These are phyloP conservation scores for Hydnomerulius pinastri DNA, from an alignment of 768 basidiomycete species.

Conservation along the genomic window DNA sequence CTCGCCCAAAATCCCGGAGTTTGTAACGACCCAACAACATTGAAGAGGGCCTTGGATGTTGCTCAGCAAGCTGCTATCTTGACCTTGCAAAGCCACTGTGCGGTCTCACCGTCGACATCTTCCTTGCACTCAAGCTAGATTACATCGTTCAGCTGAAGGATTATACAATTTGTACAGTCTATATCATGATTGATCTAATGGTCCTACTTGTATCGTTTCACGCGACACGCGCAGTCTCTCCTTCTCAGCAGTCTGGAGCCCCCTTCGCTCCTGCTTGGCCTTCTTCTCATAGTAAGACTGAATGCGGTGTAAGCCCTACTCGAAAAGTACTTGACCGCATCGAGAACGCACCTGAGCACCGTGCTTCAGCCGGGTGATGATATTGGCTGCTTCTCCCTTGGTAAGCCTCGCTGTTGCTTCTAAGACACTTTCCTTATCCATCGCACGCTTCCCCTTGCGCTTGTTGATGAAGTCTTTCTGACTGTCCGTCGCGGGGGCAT, in stretches of 20 bases:
- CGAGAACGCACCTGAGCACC: constrained; percentile 60
- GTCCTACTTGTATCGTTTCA: constrained; percentile 64
- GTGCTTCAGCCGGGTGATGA: constrained; percentile 76
- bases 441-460: constrained; percentile 43
- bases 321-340: background rate
- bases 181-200: constrained; percentile 31
- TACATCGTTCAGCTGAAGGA: too few species aligned
- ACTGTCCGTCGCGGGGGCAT: constrained; percentile 54
- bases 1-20: constrained; percentile 46
- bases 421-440: constrained; percentile 18
- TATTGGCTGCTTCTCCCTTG: constrained; percentile 78
- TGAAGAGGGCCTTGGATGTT: constrained; percentile 47
- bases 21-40: constrained; percentile 45
- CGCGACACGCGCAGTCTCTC: constrained; percentile 54
- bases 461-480: constrained; percentile 62
- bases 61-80: constrained; percentile 69
- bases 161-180: background rate
- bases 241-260: constrained; percentile 38
- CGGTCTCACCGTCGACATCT: constrained; percentile 69
- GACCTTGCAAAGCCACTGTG: constrained; percentile 55
- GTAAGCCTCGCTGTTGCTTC: constrained; percentile 48
- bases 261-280: constrained; percentile 41
- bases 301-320: background rate
- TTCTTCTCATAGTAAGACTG: constrained; percentile 62
- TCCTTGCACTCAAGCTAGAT: constrained; percentile 11